Evolutionary conservation across 2,329 filamentous ascomycete genomes (phyloP).

Genomic region (Tympanopsis confertula): DNA sequence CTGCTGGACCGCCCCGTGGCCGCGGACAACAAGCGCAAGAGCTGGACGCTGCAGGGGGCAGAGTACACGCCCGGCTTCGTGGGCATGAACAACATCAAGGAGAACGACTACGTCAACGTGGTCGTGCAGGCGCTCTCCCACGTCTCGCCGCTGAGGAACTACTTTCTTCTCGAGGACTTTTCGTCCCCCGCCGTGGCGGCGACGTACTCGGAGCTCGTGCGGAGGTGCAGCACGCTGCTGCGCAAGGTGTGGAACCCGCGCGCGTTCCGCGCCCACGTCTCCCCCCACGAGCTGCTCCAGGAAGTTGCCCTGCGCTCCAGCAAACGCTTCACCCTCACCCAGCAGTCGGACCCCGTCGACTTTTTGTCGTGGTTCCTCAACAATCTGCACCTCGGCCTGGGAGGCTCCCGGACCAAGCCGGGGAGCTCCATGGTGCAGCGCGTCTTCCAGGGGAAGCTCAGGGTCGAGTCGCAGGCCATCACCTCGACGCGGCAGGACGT

Average conservation of each 20-base stretch:
- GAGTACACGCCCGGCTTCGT: slow-evolving; percentile 90
- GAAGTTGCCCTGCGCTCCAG: slow-evolving; percentile 82
- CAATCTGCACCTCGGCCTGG: slow-evolving; percentile 81
- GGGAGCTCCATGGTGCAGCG: slow-evolving; percentile 78
- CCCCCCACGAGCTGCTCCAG: slow-evolving; percentile 90
- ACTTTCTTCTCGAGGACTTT: slow-evolving; percentile 78
- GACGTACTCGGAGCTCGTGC: slow-evolving; percentile 64
- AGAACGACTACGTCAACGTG: slow-evolving; percentile 97
- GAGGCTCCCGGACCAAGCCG: slow-evolving; percentile 78
- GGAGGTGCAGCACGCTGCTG: slow-evolving; percentile 78
- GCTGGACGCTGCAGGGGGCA: slow-evolving; percentile 68
- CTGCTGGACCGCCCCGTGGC: slow-evolving; percentile 55
- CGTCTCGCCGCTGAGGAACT: slow-evolving; percentile 80
- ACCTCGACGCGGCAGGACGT: slow-evolving; percentile 73
- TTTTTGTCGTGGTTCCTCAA: slow-evolving; percentile 98
- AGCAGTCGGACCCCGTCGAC: slow-evolving; percentile 89
- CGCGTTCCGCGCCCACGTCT: slow-evolving; percentile 93
- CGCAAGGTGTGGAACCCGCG: slow-evolving; percentile 97
- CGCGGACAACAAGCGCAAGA: slow-evolving; percentile 31
- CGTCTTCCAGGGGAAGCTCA: slow-evolving; percentile 84
- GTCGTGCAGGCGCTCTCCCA: slow-evolving; percentile 85
- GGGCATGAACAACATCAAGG: slow-evolving; percentile 99
- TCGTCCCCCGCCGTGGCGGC: slow-evolving; percentile 23
- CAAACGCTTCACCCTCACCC: slow-evolving; percentile 82
- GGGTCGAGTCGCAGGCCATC: slow-evolving; percentile 87